Evolutionary conservation across 106 monocot genomes (phyloP), one percentile per base, ranked within the genome.

Genomic region (Dendrobium huoshanense): DNA sequence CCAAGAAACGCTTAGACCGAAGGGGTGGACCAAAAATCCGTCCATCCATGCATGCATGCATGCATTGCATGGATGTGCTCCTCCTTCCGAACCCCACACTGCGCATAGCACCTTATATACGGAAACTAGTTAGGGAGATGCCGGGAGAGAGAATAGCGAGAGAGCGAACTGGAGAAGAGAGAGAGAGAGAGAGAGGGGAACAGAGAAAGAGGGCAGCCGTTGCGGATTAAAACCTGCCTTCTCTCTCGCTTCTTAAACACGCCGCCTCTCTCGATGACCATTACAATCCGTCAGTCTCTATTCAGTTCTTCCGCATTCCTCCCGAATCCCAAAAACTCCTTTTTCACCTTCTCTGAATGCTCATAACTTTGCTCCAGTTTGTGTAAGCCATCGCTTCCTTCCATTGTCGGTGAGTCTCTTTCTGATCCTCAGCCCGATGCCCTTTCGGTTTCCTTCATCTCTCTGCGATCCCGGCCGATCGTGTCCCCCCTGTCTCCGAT

Each of bases 291-390:
- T 64, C 64, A 29, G 27, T 76, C 10, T 27, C 4, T 45, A 0
- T 72, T 59, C 22, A 43, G 18, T n/a, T 61, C 24, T 3, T 44
- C 48, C 41, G 29, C 45, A 18, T 72, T n/a, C 73, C 22, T 64
- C 42, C 5, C 75, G 37, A 81, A 77, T 82, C 58, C 20, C 82
- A 76, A 68, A 48, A 77, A 77, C 75, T 47, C 67, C n/a, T 51
- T 48, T 82, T 48, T 37, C 75, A 15, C 49, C 75, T 82, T 75
- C 25, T 61, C 3, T 61, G 4, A 55, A 76, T 29, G 81, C 20
- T 40, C 6, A 1, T 47, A 20, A 61, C 47, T 67, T 77, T 76
- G 41, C 7, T 16, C 56, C 41, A 24, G 40, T 61, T 65, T 27
- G 76, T 49, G 17, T 2, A 17, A 49, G 24, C 20, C 45, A 48